A percentile compares a stretch with the other conserved stretches of the same genome.
Evolutionary conservation across 768 basidiomycete species (phyloP).

Genomic region (Boletellus ananiceps): DNA sequence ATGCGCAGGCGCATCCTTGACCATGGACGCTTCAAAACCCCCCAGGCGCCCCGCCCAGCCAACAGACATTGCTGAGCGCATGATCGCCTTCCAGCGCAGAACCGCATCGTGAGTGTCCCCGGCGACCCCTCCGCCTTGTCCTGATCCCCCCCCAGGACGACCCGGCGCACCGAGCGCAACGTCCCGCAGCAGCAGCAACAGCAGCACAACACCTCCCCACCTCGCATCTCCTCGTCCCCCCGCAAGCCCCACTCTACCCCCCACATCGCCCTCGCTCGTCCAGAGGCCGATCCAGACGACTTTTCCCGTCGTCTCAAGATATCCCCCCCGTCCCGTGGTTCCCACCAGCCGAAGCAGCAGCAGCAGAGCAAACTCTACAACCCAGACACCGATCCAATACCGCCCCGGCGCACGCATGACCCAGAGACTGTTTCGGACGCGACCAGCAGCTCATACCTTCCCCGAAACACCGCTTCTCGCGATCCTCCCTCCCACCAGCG

Average conservation of each 20-base stretch:
- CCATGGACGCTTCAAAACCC: constrained; percentile 31
- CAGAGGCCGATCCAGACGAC: constrained; percentile 64
- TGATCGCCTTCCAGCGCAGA: constrained; percentile 64
- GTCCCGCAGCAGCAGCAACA: neutral
- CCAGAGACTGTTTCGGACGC: constrained; percentile 62
- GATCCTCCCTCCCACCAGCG: constrained; percentile 38
- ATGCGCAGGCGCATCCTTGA: constrained; percentile 15
- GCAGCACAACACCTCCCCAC: neutral
- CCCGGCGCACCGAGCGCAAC: constrained; percentile 41
- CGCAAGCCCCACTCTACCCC: constrained; percentile 25
- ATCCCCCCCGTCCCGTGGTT: constrained; percentile 45
- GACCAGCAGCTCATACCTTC: constrained; percentile 45
- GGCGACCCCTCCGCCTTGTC: neutral
- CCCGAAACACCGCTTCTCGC: constrained; percentile 32
- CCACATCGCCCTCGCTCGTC: constrained; percentile 17
- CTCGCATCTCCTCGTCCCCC: neutral
- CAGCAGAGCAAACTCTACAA: constrained; percentile 58
- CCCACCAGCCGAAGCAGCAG: constrained; percentile 28
- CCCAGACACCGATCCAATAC: constrained; percentile 65
- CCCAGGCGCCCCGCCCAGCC: constrained; percentile 31
- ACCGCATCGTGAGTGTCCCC: constrained; percentile 48
- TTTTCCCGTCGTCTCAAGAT: constrained; percentile 71
- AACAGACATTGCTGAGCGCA: constrained; percentile 55
- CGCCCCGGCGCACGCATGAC: constrained; percentile 57
- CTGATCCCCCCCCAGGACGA: constrained; percentile 32